These are phyloP conservation scores for Fusarium tupiense DNA, from an alignment of 2,329 filamentous ascomycete genomes.

Conservation along the genomic window DNA sequence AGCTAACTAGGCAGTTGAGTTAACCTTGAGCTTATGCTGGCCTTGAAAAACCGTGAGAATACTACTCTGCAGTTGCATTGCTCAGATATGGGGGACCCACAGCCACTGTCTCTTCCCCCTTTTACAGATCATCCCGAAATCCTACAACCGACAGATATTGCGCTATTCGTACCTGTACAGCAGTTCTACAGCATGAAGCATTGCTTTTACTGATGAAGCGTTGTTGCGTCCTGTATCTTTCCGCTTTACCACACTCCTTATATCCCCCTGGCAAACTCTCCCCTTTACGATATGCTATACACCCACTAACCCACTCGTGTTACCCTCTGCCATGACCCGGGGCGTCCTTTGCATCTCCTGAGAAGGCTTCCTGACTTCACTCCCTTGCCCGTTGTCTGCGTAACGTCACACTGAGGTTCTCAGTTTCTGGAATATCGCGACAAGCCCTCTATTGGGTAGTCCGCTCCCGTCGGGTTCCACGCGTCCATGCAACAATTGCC, in stretches of 20 bases:
- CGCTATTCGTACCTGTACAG: conserved; percentile 8
- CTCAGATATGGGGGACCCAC: conserved; percentile 12
- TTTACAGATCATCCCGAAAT: neutral
- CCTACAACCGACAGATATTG: neutral
- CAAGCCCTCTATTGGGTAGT: conserved; percentile 36
- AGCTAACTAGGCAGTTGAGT: neutral
- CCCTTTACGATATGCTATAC: conserved; percentile 6
- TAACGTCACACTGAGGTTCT: conserved; percentile 23
- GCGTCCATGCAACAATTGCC: conserved; percentile 16
- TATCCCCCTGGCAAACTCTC: conserved; percentile 1
- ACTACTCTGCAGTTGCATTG: conserved; percentile 6
- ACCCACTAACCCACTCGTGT: conserved; percentile 12
- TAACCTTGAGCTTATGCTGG: conserved; percentile 12
- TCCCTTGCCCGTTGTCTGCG: conserved; percentile 18
- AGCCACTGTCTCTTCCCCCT: conserved; percentile 5
- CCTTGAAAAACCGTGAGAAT: neutral
- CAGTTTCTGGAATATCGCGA: conserved; percentile 40
- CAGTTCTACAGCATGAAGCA: conserved; percentile 2
- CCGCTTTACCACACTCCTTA: conserved; percentile 12
- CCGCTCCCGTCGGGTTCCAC: conserved; percentile 18
- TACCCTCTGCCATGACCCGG: conserved; percentile 24
- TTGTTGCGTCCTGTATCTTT: conserved; percentile 11
- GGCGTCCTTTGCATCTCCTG: neutral
- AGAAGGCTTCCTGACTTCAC: conserved; percentile 3
- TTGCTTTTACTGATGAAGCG: neutral